Percentiles rank a stretch among this genome's conserved stretches.
Evolutionary conservation across 306 rosid genomes (phyloP).

Genomic region (Rosa persica): DNA sequence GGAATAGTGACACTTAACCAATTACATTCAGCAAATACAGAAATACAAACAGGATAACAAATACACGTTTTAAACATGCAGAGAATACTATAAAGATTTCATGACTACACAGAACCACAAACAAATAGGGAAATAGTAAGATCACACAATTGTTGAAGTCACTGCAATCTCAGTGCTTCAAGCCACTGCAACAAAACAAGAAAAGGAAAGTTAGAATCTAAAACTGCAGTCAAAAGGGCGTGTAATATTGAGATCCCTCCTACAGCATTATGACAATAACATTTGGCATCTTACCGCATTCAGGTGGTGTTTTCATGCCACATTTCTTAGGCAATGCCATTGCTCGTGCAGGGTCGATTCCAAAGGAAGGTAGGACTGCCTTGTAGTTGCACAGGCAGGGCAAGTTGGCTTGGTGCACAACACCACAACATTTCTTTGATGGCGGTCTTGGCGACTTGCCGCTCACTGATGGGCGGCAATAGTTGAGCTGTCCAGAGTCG

Average conservation of each 20-base stretch:
- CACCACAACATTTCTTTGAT: constrained; percentile 40
- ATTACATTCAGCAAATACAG: background rate
- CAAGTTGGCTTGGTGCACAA: constrained; percentile 48
- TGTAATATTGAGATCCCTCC: background rate
- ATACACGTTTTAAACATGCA: background rate
- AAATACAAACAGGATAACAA: background rate
- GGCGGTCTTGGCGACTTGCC: constrained; percentile 49
- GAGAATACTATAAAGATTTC: background rate
- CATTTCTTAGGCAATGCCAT: constrained; percentile 63
- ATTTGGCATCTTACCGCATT: constrained; percentile 44
- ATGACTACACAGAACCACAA: background rate
- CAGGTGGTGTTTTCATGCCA: constrained; percentile 41
- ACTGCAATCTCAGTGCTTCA: constrained; percentile 9
- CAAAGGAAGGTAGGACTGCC: constrained; percentile 39
- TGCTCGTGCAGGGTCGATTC: constrained; percentile 54
- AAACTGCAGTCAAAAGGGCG: background rate
- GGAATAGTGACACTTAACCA: background rate
- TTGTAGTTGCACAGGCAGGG: constrained; percentile 54
- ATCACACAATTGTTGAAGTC: background rate
- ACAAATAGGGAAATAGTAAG: background rate
- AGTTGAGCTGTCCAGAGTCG: constrained; percentile 28
- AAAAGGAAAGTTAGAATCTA: background rate
- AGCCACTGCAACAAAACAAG: constrained; percentile 15
- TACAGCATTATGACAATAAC: background rate
- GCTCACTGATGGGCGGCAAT: constrained; percentile 49